phyloP scores from a whole-genome alignment of 2,329 filamentous ascomycete species.

The Falciphora oryzae region DNA sequence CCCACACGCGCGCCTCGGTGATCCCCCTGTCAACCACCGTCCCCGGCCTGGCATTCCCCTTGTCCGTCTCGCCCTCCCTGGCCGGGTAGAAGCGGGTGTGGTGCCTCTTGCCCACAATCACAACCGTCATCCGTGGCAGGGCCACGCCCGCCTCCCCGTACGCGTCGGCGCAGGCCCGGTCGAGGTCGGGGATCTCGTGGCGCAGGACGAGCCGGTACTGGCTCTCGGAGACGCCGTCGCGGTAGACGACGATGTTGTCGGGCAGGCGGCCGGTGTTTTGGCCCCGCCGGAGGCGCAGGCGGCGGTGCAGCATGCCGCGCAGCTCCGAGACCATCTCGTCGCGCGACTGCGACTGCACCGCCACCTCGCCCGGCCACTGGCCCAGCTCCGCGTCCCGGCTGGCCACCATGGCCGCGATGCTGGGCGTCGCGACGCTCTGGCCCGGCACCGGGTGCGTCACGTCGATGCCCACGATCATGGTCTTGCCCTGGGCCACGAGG shows the following conservation, averaged over 20 bases:
- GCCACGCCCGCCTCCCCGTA: constrained; percentile 43
- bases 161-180: constrained; percentile 53
- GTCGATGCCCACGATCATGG: constrained; percentile 84
- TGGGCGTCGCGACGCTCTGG: constrained; percentile 26
- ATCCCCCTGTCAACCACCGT: constrained; percentile 83
- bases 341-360: neutral
- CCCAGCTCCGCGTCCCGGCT: constrained; percentile 63
- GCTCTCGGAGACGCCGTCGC: constrained; percentile 84
- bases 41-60: constrained; percentile 65
- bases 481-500: constrained; percentile 49
- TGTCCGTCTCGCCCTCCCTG: constrained; percentile 36
- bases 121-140: constrained; percentile 59
- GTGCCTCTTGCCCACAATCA: constrained; percentile 84
- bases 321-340: constrained; percentile 2
- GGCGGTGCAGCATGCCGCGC: constrained; percentile 1
- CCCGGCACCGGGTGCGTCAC: constrained; percentile 71
- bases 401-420: constrained; percentile 74
- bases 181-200: constrained; percentile 61
- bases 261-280: constrained; percentile 51
- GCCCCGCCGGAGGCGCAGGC: constrained; percentile 49
- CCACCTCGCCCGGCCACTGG: constrained; percentile 64
- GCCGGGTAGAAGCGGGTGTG: constrained; percentile 80
- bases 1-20: constrained; percentile 68
- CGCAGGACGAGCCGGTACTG: constrained; percentile 68
- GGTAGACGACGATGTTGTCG: constrained; percentile 74